phyloP scores from a whole-genome alignment of 2,329 filamentous ascomycete genomes.

The Fusarium hostae region DNA sequence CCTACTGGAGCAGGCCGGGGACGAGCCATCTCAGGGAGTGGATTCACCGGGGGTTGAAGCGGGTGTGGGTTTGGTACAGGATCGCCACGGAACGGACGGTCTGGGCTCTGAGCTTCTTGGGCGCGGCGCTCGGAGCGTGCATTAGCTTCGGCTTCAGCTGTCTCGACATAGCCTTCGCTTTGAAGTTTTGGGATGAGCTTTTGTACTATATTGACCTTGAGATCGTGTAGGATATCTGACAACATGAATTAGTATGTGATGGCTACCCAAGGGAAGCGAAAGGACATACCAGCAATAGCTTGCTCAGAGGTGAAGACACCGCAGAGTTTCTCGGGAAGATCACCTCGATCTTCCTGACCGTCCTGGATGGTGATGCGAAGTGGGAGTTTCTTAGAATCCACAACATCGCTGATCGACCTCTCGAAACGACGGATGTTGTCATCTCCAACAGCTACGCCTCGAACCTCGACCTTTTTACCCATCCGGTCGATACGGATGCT shows the following conservation, averaged over 20 bases:
- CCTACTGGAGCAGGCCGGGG: constrained; percentile 72
- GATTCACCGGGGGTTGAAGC: constrained; percentile 74
- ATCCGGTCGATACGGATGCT: constrained; percentile 84
- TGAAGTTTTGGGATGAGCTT: constrained; percentile 81
- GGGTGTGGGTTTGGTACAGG: constrained; percentile 67
- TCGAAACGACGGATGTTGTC: constrained; percentile 86
- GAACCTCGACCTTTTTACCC: constrained; percentile 84
- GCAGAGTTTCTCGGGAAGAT: constrained; percentile 60
- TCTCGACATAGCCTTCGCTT: constrained; percentile 82
- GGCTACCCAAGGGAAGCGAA: too few relatives aligned
- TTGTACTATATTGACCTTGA: constrained; percentile 85
- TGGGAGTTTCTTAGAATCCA: constrained; percentile 69
- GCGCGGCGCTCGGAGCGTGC: constrained; percentile 55
- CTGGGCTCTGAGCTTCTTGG: constrained; percentile 52
- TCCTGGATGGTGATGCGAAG: constrained; percentile 64
- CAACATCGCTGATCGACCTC: constrained; percentile 75
- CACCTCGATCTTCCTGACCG: constrained; percentile 60
- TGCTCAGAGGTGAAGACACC: constrained; percentile 79
- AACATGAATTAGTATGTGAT: neutral
- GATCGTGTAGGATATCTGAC: constrained; percentile 72
- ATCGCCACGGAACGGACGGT: constrained; percentile 50
- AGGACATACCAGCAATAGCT: constrained; percentile 63
- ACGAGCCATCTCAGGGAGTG: constrained; percentile 67
- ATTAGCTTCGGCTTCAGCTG: constrained; percentile 56
- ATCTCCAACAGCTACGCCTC: constrained; percentile 81